These are phyloP conservation scores for Cordyceps tenuipes DNA, from an alignment of 2,329 filamentous ascomycete species.

Conservation along the genomic window DNA sequence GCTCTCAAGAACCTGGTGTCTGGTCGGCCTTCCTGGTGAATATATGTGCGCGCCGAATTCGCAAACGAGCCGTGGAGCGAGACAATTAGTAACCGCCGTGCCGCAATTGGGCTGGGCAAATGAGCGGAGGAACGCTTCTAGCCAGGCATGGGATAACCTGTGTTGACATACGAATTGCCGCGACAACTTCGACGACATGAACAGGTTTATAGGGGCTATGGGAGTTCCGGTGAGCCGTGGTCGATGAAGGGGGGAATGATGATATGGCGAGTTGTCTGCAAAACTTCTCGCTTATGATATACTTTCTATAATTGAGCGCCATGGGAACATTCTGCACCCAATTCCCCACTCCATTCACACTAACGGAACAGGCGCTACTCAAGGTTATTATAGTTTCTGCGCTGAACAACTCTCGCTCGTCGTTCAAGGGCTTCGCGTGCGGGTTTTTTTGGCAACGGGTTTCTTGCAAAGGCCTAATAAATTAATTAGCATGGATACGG, in stretches of 20 bases:
- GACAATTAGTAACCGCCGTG: conserved; percentile 18
- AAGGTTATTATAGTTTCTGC: no score
- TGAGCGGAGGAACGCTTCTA: neutral
- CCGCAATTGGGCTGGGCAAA: conserved; percentile 19
- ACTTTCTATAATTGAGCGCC: no score
- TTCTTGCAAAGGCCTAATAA: neutral
- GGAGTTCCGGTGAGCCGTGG: neutral
- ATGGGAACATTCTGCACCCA: no score
- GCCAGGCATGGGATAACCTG: neutral
- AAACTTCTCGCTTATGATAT: no score
- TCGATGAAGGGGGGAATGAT: neutral
- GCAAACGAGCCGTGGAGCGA: conserved; percentile 20
- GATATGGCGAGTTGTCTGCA: neutral
- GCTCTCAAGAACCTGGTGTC: no score
- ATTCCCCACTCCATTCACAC: no score
- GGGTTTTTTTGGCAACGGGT: neutral
- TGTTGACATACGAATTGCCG: neutral
- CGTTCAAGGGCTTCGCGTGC: neutral
- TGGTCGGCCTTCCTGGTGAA: neutral
- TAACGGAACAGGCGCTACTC: neutral
- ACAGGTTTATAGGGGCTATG: neutral
- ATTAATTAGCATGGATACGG: neutral
- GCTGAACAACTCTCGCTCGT: no score
- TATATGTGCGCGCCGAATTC: conserved; percentile 26
- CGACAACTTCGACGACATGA: neutral